Evolutionary conservation across 257 asterid species (phyloP).

Genomic region (Ilex aquifolium): DNA sequence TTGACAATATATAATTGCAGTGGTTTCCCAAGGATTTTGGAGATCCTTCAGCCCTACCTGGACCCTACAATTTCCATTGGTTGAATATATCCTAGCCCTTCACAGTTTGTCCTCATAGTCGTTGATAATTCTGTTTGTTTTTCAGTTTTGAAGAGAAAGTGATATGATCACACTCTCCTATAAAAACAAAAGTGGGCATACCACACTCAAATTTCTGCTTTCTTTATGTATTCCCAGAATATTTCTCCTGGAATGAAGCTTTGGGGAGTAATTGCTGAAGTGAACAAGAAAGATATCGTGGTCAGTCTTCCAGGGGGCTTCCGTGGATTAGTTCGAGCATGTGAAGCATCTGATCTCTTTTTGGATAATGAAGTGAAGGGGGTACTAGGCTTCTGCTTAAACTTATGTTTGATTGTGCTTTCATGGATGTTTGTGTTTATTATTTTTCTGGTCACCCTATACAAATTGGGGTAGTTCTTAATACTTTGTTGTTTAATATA

Average conservation of each 20-base stretch:
- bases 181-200: neutral
- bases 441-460: neutral
- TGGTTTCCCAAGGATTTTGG: no score
- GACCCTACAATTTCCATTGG: no score
- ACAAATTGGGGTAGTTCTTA: neutral
- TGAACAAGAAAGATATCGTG: constrained; percentile 82
- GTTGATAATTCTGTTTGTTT: no score
- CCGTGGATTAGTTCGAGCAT: constrained; percentile 86
- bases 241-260: constrained; percentile 86
- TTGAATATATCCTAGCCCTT: no score
- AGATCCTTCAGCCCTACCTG: no score
- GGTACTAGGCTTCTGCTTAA: constrained; percentile 28
- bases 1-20: no score
- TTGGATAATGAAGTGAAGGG: constrained; percentile 25
- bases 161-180: neutral
- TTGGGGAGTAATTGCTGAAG: constrained; percentile 92
- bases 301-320: constrained; percentile 95
- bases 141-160: neutral
- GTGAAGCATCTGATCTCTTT: constrained; percentile 71
- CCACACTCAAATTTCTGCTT: neutral
- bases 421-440: neutral
- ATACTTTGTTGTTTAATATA: no score
- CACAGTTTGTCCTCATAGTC: no score
- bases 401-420: neutral
- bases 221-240: constrained; percentile 50